Conservation (phyloP, 768 basidiomycete species). For the Amyloporia xantha region DNA sequence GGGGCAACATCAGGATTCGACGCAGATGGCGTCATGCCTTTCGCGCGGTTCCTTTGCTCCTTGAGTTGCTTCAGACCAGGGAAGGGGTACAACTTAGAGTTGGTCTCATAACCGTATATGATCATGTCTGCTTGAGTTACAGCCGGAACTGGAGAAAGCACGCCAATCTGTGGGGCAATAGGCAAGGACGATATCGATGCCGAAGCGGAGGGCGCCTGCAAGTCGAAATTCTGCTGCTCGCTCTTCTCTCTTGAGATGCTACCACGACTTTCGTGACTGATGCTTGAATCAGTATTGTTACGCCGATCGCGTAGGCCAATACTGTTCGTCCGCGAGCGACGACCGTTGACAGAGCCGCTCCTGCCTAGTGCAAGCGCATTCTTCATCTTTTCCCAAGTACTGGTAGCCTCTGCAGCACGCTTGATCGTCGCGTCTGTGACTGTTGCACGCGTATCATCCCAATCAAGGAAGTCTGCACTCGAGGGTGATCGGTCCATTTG, state of each 20-base stretch:
- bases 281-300: conserved; percentile 64
- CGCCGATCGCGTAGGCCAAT: conserved; percentile 59
- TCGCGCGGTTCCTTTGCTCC: conserved; percentile 58
- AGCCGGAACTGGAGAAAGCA: conserved; percentile 73
- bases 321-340: conserved; percentile 77
- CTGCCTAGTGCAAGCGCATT: conserved; percentile 48
- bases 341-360: conserved; percentile 58
- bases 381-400: conserved; percentile 70
- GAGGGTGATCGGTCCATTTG: conserved; percentile 55
- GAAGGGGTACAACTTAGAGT: conserved; percentile 83
- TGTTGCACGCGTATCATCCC: conserved; percentile 24
- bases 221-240: conserved; percentile 33
- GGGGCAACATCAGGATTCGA: conserved; percentile 44
- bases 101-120: conserved; percentile 49
- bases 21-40: conserved; percentile 41
- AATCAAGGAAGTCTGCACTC: conserved; percentile 21
- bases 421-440: conserved; percentile 37
- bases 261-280: conserved; percentile 71
- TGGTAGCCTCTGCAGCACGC: conserved; percentile 49
- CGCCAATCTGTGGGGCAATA: conserved; percentile 41
- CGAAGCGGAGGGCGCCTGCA: conserved; percentile 65
- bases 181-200: conserved; percentile 55
- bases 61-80: conserved; percentile 79
- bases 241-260: conserved; percentile 56
- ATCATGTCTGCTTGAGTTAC: conserved; percentile 62